Conservation (phyloP, 1,284 basidiomycete species). For the Wallemia mellicola region DNA sequence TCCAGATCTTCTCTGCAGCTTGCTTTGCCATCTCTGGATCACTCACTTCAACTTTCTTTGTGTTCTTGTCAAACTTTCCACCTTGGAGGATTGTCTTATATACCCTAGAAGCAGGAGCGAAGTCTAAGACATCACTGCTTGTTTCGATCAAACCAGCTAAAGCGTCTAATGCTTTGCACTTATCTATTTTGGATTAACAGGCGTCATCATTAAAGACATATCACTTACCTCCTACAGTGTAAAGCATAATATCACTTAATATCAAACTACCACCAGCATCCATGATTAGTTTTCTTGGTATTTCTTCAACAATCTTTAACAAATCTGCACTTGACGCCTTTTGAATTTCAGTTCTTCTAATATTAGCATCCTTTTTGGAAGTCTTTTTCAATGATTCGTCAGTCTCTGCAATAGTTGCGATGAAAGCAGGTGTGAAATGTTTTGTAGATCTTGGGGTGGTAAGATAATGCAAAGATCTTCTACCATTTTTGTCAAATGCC, state of each 20-base stretch:
- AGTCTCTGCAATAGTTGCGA: slow-evolving; percentile 27
- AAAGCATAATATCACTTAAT: slow-evolving; percentile 46
- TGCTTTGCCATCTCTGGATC: slow-evolving; percentile 23
- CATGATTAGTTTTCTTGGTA: slow-evolving; percentile 26
- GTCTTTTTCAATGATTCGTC: slow-evolving; percentile 32
- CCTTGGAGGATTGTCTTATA: slow-evolving; percentile 66
- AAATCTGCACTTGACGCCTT: slow-evolving; percentile 37
- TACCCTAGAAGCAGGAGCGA: slow-evolving; percentile 43
- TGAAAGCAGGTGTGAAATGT: slow-evolving; percentile 49
- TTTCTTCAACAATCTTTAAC: slow-evolving; percentile 30
- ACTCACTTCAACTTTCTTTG: slow-evolving; percentile 17
- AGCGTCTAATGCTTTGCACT: slow-evolving; percentile 21
- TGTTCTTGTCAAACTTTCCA: slow-evolving; percentile 40
- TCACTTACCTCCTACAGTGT: slow-evolving; percentile 39
- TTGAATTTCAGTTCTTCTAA: slow-evolving; percentile 34
- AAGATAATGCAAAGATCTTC: slow-evolving; percentile 47
- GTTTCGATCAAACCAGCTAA: slow-evolving; percentile 15
- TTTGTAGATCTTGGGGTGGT: slow-evolving; percentile 41
- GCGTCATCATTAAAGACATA: slow-evolving; percentile 1
- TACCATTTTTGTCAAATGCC: slow-evolving; percentile 20
- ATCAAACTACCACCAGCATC: slow-evolving; percentile 50
- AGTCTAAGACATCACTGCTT: slow-evolving; percentile 34
- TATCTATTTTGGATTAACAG: neutral
- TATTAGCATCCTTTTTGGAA: slow-evolving; percentile 39
- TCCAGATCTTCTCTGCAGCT: slow-evolving; percentile 31